Evolutionary conservation across 2,329 filamentous ascomycete genomes (phyloP).

Genomic region (Ceratocystis albifundus): DNA sequence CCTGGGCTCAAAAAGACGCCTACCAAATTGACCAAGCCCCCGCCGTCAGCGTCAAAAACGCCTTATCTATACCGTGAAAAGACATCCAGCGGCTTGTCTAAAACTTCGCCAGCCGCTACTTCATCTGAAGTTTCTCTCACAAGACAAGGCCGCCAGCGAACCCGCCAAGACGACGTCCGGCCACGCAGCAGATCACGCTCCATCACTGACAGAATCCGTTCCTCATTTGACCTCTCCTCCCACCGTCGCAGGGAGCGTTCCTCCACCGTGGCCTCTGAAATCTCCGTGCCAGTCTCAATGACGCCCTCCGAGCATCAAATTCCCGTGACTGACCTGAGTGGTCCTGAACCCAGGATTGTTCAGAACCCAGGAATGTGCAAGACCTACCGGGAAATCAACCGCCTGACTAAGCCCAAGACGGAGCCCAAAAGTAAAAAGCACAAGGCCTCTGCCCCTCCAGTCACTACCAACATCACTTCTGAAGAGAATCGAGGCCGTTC

Average conservation of each 20-base stretch:
- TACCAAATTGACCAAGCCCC: conserved; percentile 17
- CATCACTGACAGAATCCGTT: conserved; percentile 20
- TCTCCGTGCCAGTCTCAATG: conserved; percentile 17
- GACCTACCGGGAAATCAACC: conserved; percentile 15
- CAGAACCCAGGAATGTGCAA: conserved; percentile 21
- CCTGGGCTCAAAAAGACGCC: not conserved
- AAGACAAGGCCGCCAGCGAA: conserved; percentile 4
- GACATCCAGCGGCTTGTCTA: not conserved
- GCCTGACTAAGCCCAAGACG: conserved; percentile 9
- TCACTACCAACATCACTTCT: conserved; percentile 18
- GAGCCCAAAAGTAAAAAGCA: conserved; percentile 13
- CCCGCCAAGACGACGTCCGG: conserved; percentile 9
- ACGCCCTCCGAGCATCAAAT: conserved; percentile 17
- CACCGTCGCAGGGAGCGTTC: conserved; percentile 13
- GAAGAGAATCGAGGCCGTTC: conserved; percentile 17
- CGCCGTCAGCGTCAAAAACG: conserved; percentile 22
- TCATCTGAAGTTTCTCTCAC: not conserved
- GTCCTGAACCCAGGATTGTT: conserved; percentile 20
- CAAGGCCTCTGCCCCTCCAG: conserved; percentile 9
- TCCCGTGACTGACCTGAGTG: conserved; percentile 21
- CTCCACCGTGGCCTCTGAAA: conserved; percentile 13
- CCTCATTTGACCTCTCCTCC: conserved; percentile 18
- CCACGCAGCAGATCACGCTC: conserved; percentile 19
- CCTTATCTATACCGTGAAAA: conserved; percentile 21
- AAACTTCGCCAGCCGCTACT: not conserved